phyloP scores from a whole-genome alignment of 2,329 filamentous ascomycete species.

The Botrytis aclada region DNA sequence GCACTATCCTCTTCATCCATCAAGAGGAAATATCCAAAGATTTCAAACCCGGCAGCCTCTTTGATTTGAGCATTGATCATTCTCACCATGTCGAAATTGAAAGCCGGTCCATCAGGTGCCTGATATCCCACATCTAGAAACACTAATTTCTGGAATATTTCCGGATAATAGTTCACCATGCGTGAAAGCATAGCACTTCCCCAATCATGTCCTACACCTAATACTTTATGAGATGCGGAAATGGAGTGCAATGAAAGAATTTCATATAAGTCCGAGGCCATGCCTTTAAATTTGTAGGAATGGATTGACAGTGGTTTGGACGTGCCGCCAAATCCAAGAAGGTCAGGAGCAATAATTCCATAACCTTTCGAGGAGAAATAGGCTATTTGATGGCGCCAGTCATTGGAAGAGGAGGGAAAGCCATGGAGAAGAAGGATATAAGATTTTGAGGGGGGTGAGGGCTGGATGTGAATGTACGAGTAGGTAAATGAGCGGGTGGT shows the following conservation, averaged over 20 bases:
- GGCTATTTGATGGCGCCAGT: slow-evolving; percentile 40
- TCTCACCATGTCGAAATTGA: slow-evolving; percentile 15
- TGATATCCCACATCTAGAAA: slow-evolving; percentile 26
- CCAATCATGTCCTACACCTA: slow-evolving; percentile 33
- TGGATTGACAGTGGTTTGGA: slow-evolving; percentile 35
- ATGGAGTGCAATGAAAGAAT: slow-evolving; percentile 36
- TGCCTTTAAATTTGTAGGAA: slow-evolving; percentile 33
- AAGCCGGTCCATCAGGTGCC: slow-evolving; percentile 16
- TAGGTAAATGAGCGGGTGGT: slow-evolving; percentile 9
- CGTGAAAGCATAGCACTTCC: slow-evolving; percentile 25
- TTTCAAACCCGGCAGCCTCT: slow-evolving; percentile 23
- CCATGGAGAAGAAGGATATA: slow-evolving; percentile 47
- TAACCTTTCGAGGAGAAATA: slow-evolving; percentile 38
- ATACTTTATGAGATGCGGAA: neutral
- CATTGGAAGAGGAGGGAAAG: slow-evolving; percentile 46
- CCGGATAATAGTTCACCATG: slow-evolving; percentile 21
- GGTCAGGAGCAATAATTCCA: slow-evolving; percentile 45
- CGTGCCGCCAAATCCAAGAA: slow-evolving; percentile 42
- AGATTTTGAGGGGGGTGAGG: neutral
- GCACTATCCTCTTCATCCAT: slow-evolving; percentile 22
- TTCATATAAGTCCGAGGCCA: slow-evolving; percentile 39
- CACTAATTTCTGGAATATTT: slow-evolving; percentile 23
- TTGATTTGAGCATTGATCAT: slow-evolving; percentile 22
- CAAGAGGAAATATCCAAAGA: slow-evolving; percentile 27
- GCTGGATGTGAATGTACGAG: slow-evolving; percentile 3